phyloP scores from a whole-genome alignment of 768 basidiomycete genomes.

The Lactarius deliciosus region DNA sequence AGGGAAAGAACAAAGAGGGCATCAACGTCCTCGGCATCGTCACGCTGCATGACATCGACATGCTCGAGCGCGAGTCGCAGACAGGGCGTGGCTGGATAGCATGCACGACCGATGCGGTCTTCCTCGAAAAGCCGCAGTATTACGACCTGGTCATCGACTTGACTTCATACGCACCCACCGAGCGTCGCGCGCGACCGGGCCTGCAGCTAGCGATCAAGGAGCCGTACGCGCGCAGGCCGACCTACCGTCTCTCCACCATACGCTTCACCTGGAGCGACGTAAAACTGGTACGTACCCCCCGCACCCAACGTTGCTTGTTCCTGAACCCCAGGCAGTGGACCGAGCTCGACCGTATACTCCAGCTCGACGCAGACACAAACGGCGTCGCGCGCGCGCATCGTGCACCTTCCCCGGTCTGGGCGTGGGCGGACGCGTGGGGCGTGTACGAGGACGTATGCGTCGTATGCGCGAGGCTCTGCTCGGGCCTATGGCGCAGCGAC shows the following conservation, averaged over 20 bases:
- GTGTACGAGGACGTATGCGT: slow-evolving; percentile 85
- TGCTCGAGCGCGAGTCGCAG: slow-evolving; percentile 54
- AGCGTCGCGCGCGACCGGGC: slow-evolving; percentile 59
- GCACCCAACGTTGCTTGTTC: too few species aligned
- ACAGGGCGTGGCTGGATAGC: slow-evolving; percentile 79
- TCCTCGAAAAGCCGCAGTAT: slow-evolving; percentile 73
- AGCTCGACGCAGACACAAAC: too few species aligned
- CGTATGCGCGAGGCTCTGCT: slow-evolving; percentile 80
- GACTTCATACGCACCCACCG: slow-evolving; percentile 56
- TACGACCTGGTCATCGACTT: slow-evolving; percentile 84
- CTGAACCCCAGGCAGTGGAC: too few species aligned
- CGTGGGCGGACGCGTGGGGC: slow-evolving; percentile 41
- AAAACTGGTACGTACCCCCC: slow-evolving; percentile 40
- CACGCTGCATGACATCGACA: slow-evolving; percentile 70
- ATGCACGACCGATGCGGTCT: slow-evolving; percentile 84
- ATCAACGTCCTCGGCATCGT: slow-evolving; percentile 77
- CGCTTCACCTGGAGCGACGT: slow-evolving; percentile 86
- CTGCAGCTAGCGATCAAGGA: slow-evolving; percentile 60
- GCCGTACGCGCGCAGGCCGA: slow-evolving; percentile 40
- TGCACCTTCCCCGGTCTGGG: too few species aligned
- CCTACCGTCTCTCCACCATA: slow-evolving; percentile 58
- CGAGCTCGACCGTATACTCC: too few species aligned
- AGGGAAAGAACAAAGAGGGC: slow-evolving; percentile 48
- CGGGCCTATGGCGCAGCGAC: slow-evolving; percentile 64
- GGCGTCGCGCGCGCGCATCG: too few species aligned